These are phyloP conservation scores for Microcyclospora pomicola DNA, from an alignment of 2,329 filamentous ascomycete genomes.

Conservation along the genomic window DNA sequence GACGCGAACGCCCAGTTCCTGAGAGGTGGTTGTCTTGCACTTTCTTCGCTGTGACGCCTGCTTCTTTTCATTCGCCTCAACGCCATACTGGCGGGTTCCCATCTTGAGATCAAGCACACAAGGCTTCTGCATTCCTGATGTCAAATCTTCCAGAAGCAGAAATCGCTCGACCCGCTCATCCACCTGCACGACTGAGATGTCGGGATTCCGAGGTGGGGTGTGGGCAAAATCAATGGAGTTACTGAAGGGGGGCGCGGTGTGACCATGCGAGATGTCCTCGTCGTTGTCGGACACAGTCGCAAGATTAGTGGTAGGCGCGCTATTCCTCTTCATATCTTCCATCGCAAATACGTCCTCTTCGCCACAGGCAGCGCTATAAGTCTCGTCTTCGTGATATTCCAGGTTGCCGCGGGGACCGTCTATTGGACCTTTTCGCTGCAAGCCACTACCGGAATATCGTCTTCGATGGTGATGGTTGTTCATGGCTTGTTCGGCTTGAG, in stretches of 20 bases:
- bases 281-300: not conserved
- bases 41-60: conserved; percentile 85
- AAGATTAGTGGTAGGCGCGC: not conserved
- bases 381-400: conserved; percentile 77
- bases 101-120: conserved; percentile 98
- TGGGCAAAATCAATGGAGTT: conserved; percentile 17
- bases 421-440: conserved; percentile 58
- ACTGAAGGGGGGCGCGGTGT: conserved; percentile 10
- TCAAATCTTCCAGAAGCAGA: conserved; percentile 83
- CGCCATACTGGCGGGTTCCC: conserved; percentile 92
- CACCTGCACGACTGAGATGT: conserved; percentile 32
- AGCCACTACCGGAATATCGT: conserved; percentile 75
- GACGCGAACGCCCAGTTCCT: conserved; percentile 78
- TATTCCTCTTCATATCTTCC: conserved; percentile 37
- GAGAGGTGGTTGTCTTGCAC: conserved; percentile 82
- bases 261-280: not conserved
- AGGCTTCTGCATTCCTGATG: conserved; percentile 87
- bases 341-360: conserved; percentile 58
- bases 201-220: conserved; percentile 26
- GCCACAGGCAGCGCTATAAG: conserved; percentile 65
- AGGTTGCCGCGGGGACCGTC: conserved; percentile 54
- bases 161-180: conserved; percentile 73
- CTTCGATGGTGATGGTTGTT: conserved; percentile 33
- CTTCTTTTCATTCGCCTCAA: conserved; percentile 85
- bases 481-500: conserved; percentile 7